phyloP scores from a whole-genome alignment of 1,139 yeast species.

The Nakaseomyces kungkrabaensis region DNA sequence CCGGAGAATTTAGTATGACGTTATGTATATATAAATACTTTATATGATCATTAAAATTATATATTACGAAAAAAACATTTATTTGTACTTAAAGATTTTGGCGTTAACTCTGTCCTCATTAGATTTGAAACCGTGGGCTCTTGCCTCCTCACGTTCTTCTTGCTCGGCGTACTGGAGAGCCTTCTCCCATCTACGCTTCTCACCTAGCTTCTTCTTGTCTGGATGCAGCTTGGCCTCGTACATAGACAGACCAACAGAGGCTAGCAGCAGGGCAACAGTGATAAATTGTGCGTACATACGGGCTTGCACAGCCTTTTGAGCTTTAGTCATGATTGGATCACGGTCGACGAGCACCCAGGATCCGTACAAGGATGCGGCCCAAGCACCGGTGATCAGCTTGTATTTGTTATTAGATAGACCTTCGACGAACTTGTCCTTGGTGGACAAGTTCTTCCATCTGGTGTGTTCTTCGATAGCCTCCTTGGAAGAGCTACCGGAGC shows the following conservation, averaged over 20 bases:
- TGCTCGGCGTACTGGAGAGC: slow-evolving; percentile 34
- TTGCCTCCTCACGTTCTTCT: slow-evolving; percentile 25
- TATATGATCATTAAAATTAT: too few relatives aligned
- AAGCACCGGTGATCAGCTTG: slow-evolving; percentile 62
- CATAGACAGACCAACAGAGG: slow-evolving; percentile 52
- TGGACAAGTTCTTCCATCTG: slow-evolving; percentile 42
- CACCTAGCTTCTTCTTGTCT: slow-evolving; percentile 32
- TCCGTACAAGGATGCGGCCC: slow-evolving; percentile 84
- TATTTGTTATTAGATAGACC: slow-evolving; percentile 53
- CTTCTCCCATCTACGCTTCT: slow-evolving; percentile 36
- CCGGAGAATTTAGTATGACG: too few relatives aligned
- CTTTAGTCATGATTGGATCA: slow-evolving; percentile 64
- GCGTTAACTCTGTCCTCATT: slow-evolving; percentile 28
- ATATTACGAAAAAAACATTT: neutral
- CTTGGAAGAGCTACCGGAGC: slow-evolving; percentile 30
- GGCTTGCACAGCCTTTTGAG: slow-evolving; percentile 87
- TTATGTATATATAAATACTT: too few relatives aligned
- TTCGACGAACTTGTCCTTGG: slow-evolving; percentile 38
- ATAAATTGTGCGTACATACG: slow-evolving; percentile 90
- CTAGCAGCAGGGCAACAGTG: slow-evolving; percentile 54
- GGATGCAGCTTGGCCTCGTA: slow-evolving; percentile 47
- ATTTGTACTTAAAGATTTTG: slow-evolving; percentile 24
- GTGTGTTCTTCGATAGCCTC: slow-evolving; percentile 39
- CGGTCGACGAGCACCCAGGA: slow-evolving; percentile 69
- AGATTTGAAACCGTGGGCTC: slow-evolving; percentile 14